Evolutionary conservation across 1,139 yeast genomes (phyloP).

Genomic region (Geotrichum phurueaensis): DNA sequence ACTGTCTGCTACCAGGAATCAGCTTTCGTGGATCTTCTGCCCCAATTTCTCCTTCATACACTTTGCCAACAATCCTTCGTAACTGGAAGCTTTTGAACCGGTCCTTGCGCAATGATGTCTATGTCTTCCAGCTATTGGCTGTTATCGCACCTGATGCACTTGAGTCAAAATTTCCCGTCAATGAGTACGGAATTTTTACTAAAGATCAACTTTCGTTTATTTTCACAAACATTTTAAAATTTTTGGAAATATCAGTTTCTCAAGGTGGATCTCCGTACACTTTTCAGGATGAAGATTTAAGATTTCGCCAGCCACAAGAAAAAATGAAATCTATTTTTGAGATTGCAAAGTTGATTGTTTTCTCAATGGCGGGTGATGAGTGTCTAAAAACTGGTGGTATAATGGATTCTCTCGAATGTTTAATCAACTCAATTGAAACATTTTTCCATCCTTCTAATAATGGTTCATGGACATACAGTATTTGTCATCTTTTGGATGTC

Average conservation of each 20-base stretch:
- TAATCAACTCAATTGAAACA: slow-evolving; percentile 69
- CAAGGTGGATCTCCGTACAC: slow-evolving; percentile 36
- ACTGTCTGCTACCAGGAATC: slow-evolving; percentile 27
- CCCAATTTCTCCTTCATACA: slow-evolving; percentile 23
- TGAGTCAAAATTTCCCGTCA: slow-evolving; percentile 34
- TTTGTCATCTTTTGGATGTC: slow-evolving; percentile 54
- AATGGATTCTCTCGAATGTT: slow-evolving; percentile 47
- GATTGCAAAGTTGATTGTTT: slow-evolving; percentile 56
- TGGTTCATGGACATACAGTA: slow-evolving; percentile 76
- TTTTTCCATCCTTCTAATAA: slow-evolving; percentile 87
- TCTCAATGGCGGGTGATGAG: slow-evolving; percentile 50
- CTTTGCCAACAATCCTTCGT: slow-evolving; percentile 57
- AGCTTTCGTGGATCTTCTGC: slow-evolving; percentile 20
- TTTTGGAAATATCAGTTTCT: slow-evolving; percentile 38
- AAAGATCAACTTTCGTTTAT: slow-evolving; percentile 53
- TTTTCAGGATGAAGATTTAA: slow-evolving; percentile 25
- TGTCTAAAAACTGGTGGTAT: slow-evolving; percentile 42
- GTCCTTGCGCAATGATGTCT: slow-evolving; percentile 57
- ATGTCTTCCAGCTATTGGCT: slow-evolving; percentile 61
- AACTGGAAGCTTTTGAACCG: slow-evolving; percentile 64
- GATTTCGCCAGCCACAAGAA: slow-evolving; percentile 23
- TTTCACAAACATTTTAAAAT: slow-evolving; percentile 43
- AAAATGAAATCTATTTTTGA: slow-evolving; percentile 29
- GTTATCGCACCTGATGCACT: slow-evolving; percentile 47
- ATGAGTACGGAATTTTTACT: slow-evolving; percentile 57